A percentile compares a stretch with the other conserved stretches of the same genome.
Evolutionary conservation across 2,329 filamentous ascomycete species (phyloP).

Genomic region (Ceratocystis albifundus): DNA sequence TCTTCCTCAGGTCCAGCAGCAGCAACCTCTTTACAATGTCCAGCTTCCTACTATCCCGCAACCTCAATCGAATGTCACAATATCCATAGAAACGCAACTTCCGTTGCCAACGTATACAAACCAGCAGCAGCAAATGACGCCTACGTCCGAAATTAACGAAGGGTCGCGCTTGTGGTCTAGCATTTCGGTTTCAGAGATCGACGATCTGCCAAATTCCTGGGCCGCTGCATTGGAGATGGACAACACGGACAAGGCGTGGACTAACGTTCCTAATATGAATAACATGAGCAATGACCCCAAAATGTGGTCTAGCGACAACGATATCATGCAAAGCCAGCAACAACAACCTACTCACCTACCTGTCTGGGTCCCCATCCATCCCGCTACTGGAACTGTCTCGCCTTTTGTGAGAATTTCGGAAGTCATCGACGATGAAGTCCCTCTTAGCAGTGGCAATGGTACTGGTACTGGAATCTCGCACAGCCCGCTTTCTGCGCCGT

Average conservation of each 20-base stretch:
- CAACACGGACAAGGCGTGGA: not conserved
- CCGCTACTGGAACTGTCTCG: slow-evolving; percentile 14
- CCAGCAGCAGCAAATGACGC: not conserved
- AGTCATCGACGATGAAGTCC: slow-evolving; percentile 18
- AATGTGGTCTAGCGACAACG: slow-evolving; percentile 13
- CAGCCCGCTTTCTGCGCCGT: slow-evolving; percentile 19
- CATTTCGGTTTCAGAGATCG: slow-evolving; percentile 9
- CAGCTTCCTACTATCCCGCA: slow-evolving; percentile 13
- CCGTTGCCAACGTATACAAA: not conserved
- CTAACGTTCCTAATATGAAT: not conserved
- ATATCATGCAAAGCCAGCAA: not conserved
- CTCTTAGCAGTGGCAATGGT: not conserved
- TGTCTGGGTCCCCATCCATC: slow-evolving; percentile 21
- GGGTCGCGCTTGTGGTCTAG: slow-evolving; percentile 2
- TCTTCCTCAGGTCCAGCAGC: too few species aligned
- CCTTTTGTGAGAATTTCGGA: slow-evolving; percentile 22
- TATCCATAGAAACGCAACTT: slow-evolving; percentile 9
- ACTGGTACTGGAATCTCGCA: not conserved
- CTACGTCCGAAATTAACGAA: not conserved
- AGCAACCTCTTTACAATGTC: slow-evolving; percentile 7
- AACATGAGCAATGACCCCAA: not conserved
- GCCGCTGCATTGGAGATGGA: not conserved
- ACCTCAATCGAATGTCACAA: not conserved
- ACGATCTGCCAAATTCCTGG: not conserved
- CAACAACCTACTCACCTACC: slow-evolving; percentile 18